Base-by-base conservation (phyloP, 1,139 yeast genomes). In the Kodamaea alishanica region DNA sequence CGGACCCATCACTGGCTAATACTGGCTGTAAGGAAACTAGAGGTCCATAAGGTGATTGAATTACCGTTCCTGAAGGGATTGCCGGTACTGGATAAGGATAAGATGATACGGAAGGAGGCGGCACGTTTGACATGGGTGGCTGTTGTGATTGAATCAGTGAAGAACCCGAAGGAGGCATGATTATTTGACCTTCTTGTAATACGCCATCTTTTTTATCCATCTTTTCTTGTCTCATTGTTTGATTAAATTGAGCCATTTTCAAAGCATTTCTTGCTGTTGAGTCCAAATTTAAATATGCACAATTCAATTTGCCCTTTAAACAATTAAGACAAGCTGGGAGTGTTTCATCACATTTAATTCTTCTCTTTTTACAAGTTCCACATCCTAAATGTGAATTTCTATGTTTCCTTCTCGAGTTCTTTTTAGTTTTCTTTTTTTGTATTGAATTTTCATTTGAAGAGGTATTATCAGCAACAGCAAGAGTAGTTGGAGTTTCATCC, bases 301-400 rank as follows among this genome's bases (percentile, higher is more conserved):
- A 77, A 44, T 70, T 70, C 32, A 75, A 57, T 45, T 79, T 77
- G 6, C 84, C 81, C 55, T 79, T 75, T 38, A 70, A 52, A 53
- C 86, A 81, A 52, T 80, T 81, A 37, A 72, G 64, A 51, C 87
- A 81, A 27, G 73, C 67, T 1, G 85, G 86, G 26, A 79, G 63
- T 40, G 72, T 70, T 54, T 81, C 87, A 57, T 81, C 85, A 59
- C 87, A 81, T 53, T 81, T 81, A 54, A 81, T 79, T 43, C 86
- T 63, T 44, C 86, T 70, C 48, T 77, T 73, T 50, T 81, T 79
- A 60, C 87, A 81, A 29, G 83, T 79, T 5, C 80, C 79, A 60
- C 87, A 81, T 26, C 83, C 81, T 40, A 61, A 66, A 52, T 79
- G 84, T 11, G 83, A 77, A 58, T 80, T 80, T 43, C 81, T 67